Evolutionary conservation across 139 green algal genomes (phyloP), one percentile per base, ranked within the genome.

Genomic region (Chlamydomonas eustigma): DNA sequence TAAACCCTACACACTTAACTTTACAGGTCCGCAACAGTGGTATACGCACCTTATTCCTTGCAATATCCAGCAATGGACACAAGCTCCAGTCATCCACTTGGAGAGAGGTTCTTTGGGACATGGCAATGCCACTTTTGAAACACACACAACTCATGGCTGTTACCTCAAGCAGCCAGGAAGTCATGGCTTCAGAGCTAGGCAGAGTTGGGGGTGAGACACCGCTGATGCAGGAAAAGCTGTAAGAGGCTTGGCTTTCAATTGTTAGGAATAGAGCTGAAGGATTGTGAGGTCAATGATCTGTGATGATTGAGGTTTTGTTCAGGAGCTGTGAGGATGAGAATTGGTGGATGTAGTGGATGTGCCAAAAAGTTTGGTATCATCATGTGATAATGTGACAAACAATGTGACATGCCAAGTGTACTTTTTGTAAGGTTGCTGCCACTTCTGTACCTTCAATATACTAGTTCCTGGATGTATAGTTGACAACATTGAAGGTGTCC

Each of bases 1-100:
- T 22, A 58, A 74, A 2, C 28, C 67, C 33, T 6, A 12, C 3
- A 52, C 70, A 81, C 30, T 78, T 81, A 8, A 34, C 6, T 4
- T 30, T 66, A 78, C 91, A 97, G 85, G 88, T 95, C 1, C 89
- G 92, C 78, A 97, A 97, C 84, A 90, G 69, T 39, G 92, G 81
- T 4, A 86, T 94, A 36, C 86, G 93, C 71, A 97, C 93, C 6
- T 82, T 97, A 31, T 96, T 94, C 81, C 78, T 91, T 28, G 88
- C 93, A 36, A 81, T 97, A 31, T 82, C 88, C 51, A 85, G 83
- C 74, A 89, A 96, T 38, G 88, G 92, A 36, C 52, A 52, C 39
- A 71, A 82, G 39, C 79, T 97, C 88, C 64, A 36, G 1, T 25
- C 0, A 6, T 35, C 51, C 3, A 73, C 65, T 3, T 96, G 91